phyloP scores from a whole-genome alignment of 495 filamentous ascomycete species.

The Melanomma pulvis-pyrius region DNA sequence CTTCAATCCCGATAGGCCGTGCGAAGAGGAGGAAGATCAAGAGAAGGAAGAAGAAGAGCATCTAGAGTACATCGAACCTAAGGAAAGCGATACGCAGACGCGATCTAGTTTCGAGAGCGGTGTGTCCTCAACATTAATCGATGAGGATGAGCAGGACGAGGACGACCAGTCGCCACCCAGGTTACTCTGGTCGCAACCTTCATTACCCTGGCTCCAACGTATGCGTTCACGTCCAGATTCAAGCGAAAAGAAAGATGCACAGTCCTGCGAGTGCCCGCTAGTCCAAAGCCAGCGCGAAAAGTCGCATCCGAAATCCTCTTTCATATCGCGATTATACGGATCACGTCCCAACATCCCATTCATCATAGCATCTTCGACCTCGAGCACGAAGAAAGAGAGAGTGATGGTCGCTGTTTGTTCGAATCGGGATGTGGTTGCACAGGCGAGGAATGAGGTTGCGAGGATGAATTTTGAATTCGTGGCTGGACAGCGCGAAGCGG shows the following conservation, averaged over 20 bases:
- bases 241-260: not conserved
- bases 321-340: not conserved
- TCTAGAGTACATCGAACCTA: not conserved
- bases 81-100: not conserved
- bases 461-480: constrained; percentile 20
- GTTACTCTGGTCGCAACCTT: not conserved
- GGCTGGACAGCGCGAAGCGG: not conserved
- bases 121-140: constrained; percentile 22
- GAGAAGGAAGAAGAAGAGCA: not conserved
- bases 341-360: not conserved
- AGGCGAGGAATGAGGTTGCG: constrained; percentile 11
- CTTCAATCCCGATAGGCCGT: not conserved
- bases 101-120: not conserved
- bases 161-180: not conserved
- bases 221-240: not conserved
- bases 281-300: not conserved
- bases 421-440: not conserved
- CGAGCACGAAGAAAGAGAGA: not conserved
- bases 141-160: constrained; percentile 5
- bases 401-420: constrained; percentile 24
- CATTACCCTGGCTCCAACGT: not conserved
- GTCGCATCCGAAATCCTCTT: not conserved
- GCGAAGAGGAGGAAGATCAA: constrained; percentile 5
- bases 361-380: not conserved
- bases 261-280: not conserved